Evolutionary conservation across 768 basidiomycete genomes (phyloP).

Genomic region (Russula earlei): DNA sequence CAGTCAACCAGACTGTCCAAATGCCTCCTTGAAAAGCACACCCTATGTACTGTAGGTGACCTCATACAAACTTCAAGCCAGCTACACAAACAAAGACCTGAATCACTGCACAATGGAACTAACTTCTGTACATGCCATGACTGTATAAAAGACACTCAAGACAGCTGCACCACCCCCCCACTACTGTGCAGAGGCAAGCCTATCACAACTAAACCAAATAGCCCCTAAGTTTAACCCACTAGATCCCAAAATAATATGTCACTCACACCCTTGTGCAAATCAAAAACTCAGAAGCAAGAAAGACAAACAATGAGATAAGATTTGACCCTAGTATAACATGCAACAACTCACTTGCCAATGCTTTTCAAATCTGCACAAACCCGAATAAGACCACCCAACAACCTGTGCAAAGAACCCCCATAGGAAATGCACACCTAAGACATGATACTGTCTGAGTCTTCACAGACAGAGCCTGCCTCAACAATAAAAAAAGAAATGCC

Average conservation of each 20-base stretch:
- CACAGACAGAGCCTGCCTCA: neutral
- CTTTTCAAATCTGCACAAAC: neutral
- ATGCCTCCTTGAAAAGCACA: neutral
- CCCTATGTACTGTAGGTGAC: neutral
- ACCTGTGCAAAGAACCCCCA: fast-evolving
- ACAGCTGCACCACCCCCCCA: no score
- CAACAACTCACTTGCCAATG: neutral
- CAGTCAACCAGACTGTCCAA: fast-evolving
- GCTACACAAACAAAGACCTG: neutral
- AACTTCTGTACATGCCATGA: no score
- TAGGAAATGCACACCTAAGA: no score
- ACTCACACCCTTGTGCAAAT: neutral
- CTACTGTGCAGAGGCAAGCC: neutral
- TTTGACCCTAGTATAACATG: no score
- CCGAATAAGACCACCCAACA: neutral
- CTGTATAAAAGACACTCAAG: no score
- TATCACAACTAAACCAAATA: neutral
- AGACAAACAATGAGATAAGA: neutral
- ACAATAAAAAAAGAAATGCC: neutral
- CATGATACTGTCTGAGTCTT: neutral
- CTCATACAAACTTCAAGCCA: neutral
- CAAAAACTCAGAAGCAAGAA: neutral
- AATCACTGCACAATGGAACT: no score
- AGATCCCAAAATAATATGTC: no score
- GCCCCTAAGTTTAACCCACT: neutral